Base-by-base conservation (phyloP, 371 early-diverging fungal species). In the Lichtheimia ramosa region DNA sequence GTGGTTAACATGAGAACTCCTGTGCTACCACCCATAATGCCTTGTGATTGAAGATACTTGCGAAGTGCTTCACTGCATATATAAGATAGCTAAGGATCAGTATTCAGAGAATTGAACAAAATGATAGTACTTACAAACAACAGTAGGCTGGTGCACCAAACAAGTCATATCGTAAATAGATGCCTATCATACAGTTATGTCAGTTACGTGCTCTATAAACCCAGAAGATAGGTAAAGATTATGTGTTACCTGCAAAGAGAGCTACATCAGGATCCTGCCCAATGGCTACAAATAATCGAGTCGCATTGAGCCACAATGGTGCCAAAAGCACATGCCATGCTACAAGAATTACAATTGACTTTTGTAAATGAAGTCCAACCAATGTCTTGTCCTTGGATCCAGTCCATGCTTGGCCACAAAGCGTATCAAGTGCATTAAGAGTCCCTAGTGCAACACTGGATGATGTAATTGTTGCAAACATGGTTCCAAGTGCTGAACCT, bases 321-420 rank as follows among this genome's bases (percentile, higher is more conserved):
- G 52, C 51, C 12, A 59, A n/a, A 14, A 79, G 64, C 0, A 84
- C 78, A 59, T 95, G 84, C 15, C 92, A 90, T 20, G 89, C 59
- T 50, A 85, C 75, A 54, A 90, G 73, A 51, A 93, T 77, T 23
- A 94, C 71, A 3, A 95, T 74, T 0, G 88, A 89, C 7, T 96
- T 84, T 74, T 95, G 93, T 53, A 96, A 75, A 51, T 93, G 91
- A 12, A 93, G 71, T 20, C 96, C 95, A 1, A 92, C 77, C 8
- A 88, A 66, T 16, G 82, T 83, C 54, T 82, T 82, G 74, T 93
- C 91, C 25, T 65, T 69, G 7, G 85, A 69, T 0, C 85, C 92
- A 1, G 95, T 93, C 71, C 81, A 91, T 20, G 92, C 82, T 70
- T 96, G 95, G 20, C 89, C 85, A 63, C 94, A 93, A 48, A 96